phyloP scores from a whole-genome alignment of 1,139 yeast genomes.

The Candida sp. region DNA sequence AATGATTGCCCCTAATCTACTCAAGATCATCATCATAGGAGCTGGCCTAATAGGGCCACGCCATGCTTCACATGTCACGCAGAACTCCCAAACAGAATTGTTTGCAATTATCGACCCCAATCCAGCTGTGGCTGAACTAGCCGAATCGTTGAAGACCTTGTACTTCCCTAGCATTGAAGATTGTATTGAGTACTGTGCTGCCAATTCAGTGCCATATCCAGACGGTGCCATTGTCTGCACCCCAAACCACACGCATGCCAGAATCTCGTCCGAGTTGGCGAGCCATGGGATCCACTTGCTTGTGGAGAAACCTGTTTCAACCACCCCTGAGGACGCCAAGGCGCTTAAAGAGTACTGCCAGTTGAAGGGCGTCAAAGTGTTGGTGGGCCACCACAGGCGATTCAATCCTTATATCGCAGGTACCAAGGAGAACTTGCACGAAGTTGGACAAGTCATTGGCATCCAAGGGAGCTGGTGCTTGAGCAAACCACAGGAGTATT shows the following conservation, averaged over 20 bases:
- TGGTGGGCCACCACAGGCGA: conserved; percentile 50
- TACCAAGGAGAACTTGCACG: conserved; percentile 32
- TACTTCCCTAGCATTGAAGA: conserved; percentile 31
- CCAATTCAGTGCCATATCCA: conserved; percentile 28
- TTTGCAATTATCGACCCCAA: conserved; percentile 42
- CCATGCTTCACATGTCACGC: conserved; percentile 37
- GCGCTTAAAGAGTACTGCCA: conserved; percentile 32
- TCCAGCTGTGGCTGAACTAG: conserved; percentile 25
- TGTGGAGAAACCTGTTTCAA: conserved; percentile 48
- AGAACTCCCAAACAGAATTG: conserved; percentile 27
- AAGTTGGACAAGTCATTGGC: conserved; percentile 37
- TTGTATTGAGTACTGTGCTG: conserved; percentile 31
- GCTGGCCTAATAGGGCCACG: conserved; percentile 50
- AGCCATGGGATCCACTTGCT: conserved; percentile 38
- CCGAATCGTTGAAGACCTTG: conserved; percentile 25
- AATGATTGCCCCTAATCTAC: conserved; percentile 3
- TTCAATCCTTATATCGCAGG: conserved; percentile 46
- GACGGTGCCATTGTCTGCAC: conserved; percentile 49
- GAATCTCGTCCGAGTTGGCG: conserved; percentile 37
- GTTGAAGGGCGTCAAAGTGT: conserved; percentile 29
- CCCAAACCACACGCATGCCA: conserved; percentile 46
- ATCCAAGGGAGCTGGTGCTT: conserved; percentile 49
- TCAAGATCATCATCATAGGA: conserved; percentile 31
- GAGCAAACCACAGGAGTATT: conserved; percentile 39
- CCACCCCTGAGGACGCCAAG: conserved; percentile 38